Conservation (phyloP, 177 flowering plant species). For the Vitis hybrid region DNA sequence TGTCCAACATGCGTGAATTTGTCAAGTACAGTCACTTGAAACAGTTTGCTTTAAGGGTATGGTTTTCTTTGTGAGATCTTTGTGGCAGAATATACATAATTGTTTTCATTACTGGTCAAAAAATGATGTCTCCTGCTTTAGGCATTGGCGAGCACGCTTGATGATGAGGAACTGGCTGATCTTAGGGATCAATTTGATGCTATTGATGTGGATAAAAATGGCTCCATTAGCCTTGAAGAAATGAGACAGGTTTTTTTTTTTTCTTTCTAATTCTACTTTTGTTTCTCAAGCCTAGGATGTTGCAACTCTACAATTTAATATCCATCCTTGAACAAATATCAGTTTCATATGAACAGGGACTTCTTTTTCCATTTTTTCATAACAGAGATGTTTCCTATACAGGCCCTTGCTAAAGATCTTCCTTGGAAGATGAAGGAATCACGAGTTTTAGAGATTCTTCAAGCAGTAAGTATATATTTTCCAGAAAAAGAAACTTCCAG, state of each 20-base stretch:
- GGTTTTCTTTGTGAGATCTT: background rate
- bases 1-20: conserved; percentile 89
- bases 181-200: conserved; percentile 96
- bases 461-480: conserved; percentile 66
- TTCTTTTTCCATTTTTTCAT: background rate
- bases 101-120: background rate
- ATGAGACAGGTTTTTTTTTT: conserved; percentile 75
- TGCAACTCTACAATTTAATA: background rate
- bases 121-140: conserved; percentile 21
- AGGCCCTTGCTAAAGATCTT: conserved; percentile 98
- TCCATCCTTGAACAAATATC: background rate
- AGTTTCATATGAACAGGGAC: background rate
- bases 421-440: conserved; percentile 93
- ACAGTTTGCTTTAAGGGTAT: conserved; percentile 95
- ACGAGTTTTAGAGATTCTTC: conserved; percentile 83
- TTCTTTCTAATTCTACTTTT: conserved; percentile 11
- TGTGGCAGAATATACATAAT: background rate
- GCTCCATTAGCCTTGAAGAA: conserved; percentile 93
- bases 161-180: conserved; percentile 79
- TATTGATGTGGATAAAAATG: conserved; percentile 93
- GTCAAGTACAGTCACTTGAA: conserved; percentile 96
- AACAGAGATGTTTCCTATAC: conserved; percentile 20
- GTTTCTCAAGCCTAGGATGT: no score
- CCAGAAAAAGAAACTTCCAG: background rate
- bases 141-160: conserved; percentile 94